These are phyloP conservation scores for Gastrolobium villosum DNA, from an alignment of 306 rosid genomes.

Conservation along the genomic window DNA sequence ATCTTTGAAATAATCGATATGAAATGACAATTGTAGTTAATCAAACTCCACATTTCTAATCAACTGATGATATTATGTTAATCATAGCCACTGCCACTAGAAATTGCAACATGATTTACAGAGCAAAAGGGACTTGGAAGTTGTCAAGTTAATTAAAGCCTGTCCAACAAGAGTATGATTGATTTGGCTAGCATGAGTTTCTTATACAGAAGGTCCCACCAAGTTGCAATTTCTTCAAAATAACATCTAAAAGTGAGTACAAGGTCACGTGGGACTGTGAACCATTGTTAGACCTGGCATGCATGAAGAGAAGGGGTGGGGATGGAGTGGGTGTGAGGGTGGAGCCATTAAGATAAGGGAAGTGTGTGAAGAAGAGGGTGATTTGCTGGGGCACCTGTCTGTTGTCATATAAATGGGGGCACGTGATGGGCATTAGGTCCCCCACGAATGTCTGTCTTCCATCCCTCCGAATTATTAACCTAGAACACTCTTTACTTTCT, in stretches of 20 bases:
- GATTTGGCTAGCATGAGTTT: constrained; percentile 43
- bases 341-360: constrained; percentile 43
- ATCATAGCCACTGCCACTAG: constrained; percentile 2
- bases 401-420: constrained; percentile 52
- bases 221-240: constrained; percentile 37
- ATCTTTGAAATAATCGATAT: constrained; percentile 20
- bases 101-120: constrained; percentile 26
- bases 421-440: constrained; percentile 76
- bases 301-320: constrained; percentile 32
- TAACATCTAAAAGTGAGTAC: constrained; percentile 51
- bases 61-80: background rate
- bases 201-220: constrained; percentile 44
- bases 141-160: constrained; percentile 39
- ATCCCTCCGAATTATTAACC: constrained; percentile 58
- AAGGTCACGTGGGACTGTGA: constrained; percentile 52
- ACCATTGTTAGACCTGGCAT: constrained; percentile 21
- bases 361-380: constrained; percentile 33
- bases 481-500: constrained; percentile 13
- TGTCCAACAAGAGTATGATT: constrained; percentile 32
- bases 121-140: constrained; percentile 45
- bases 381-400: constrained; percentile 65
- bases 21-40: constrained; percentile 30
- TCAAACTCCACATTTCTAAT: constrained; percentile 35
- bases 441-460: constrained; percentile 78
- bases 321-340: constrained; percentile 22